These are phyloP conservation scores for Monosporozyma yasuniensis DNA, from an alignment of 805 yeast genomes.

Conservation along the genomic window DNA sequence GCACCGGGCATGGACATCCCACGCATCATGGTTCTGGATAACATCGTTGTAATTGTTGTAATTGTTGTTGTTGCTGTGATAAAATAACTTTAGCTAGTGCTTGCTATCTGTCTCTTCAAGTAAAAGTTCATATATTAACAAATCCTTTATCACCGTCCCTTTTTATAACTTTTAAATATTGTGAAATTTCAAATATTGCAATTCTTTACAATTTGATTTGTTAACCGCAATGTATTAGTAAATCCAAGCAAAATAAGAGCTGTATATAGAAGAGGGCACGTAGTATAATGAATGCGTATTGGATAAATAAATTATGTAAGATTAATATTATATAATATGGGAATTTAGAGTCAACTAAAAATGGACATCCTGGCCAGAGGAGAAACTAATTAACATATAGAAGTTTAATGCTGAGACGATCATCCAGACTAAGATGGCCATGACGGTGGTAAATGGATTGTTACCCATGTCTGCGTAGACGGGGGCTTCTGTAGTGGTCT, in stretches of 20 bases:
- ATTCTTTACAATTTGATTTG: constrained; percentile 1
- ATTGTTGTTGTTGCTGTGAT: neutral
- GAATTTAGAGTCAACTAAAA: no score
- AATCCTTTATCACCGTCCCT: neutral
- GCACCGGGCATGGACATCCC: constrained; percentile 10
- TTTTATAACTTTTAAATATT: neutral
- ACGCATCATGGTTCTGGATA: constrained; percentile 15
- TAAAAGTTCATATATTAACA: neutral
- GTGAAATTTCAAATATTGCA: neutral
- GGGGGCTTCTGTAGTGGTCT: neutral
- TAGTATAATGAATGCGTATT: neutral
- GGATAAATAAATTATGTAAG: no score
- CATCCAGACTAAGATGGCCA: constrained; percentile 57
- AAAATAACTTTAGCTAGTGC: neutral
- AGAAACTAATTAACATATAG: constrained; percentile 45
- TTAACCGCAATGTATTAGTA: neutral
- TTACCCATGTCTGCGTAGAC: constrained; percentile 36
- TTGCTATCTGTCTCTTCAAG: no score
- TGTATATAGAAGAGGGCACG: no score
- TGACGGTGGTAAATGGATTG: constrained; percentile 37
- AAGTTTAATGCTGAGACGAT: constrained; percentile 61
- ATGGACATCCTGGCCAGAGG: constrained; percentile 37
- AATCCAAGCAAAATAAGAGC: neutral
- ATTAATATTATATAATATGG: no score
- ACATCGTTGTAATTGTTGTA: constrained; percentile 4